These are phyloP conservation scores for Sclerotinia subarctica DNA, from an alignment of 2,329 filamentous ascomycete genomes.

Conservation along the genomic window DNA sequence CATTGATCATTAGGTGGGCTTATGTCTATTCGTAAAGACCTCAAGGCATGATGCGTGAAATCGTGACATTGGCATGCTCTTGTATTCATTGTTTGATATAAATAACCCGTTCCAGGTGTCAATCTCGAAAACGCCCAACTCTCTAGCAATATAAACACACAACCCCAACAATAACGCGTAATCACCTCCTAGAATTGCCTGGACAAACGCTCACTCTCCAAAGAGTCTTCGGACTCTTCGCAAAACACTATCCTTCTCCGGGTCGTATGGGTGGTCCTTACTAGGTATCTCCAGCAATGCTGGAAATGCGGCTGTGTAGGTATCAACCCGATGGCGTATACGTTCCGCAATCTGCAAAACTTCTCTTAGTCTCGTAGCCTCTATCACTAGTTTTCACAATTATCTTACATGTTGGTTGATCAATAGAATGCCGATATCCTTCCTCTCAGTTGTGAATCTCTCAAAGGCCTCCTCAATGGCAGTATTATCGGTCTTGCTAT, in stretches of 20 bases:
- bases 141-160: constrained; percentile 21
- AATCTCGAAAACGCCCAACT: constrained; percentile 20
- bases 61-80: constrained; percentile 17
- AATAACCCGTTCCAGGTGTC: constrained; percentile 9
- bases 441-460: constrained; percentile 80
- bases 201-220: constrained; percentile 55
- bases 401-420: constrained; percentile 91
- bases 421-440: constrained; percentile 93
- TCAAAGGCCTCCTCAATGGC: constrained; percentile 90
- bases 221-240: constrained; percentile 76
- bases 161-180: constrained; percentile 2
- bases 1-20: neutral
- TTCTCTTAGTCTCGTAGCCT: constrained; percentile 14
- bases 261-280: constrained; percentile 98
- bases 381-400: neutral
- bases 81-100: constrained; percentile 24
- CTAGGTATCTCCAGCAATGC: constrained; percentile 93
- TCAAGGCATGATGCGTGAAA: neutral
- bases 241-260: constrained; percentile 96
- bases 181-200: constrained; percentile 14
- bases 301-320: constrained; percentile 93
- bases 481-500: constrained; percentile 84
- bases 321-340: constrained; percentile 87
- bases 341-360: constrained; percentile 75
- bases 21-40: neutral